phyloP scores from a whole-genome alignment of 441 rosid species.

The Kokia cookei region DNA sequence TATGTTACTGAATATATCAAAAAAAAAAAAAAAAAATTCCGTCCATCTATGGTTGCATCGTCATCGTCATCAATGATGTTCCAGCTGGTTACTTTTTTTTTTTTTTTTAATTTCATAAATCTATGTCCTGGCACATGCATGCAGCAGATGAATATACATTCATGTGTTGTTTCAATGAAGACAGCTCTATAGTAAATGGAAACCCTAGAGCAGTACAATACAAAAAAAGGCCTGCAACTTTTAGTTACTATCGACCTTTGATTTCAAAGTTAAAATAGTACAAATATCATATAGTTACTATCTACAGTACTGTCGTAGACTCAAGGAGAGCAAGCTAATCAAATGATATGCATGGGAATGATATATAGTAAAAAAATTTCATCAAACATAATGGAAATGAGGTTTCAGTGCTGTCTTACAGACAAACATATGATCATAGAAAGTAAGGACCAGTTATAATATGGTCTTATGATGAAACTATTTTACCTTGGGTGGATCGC shows the following conservation, averaged over 20 bases:
- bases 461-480: slow-evolving; percentile 18
- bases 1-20: too few relatives aligned
- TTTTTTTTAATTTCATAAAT: too few relatives aligned
- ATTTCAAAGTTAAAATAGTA: neutral
- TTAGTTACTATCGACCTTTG: neutral
- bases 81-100: too few relatives aligned
- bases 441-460: neutral
- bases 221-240: neutral
- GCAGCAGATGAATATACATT: neutral
- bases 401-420: neutral
- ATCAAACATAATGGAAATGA: neutral
- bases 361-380: neutral
- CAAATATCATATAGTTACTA: neutral
- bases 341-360: neutral
- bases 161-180: neutral
- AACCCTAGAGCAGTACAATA: neutral
- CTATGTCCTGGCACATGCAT: neutral
- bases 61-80: too few relatives aligned
- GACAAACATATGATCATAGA: slow-evolving; percentile 9
- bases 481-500: slow-evolving; percentile 56
- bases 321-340: neutral
- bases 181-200: neutral
- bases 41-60: neutral
- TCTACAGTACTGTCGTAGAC: neutral
- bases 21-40: neutral